These are phyloP conservation scores for Paecilomyces formosus DNA, from an alignment of 2,329 filamentous ascomycete genomes.

Conservation along the genomic window DNA sequence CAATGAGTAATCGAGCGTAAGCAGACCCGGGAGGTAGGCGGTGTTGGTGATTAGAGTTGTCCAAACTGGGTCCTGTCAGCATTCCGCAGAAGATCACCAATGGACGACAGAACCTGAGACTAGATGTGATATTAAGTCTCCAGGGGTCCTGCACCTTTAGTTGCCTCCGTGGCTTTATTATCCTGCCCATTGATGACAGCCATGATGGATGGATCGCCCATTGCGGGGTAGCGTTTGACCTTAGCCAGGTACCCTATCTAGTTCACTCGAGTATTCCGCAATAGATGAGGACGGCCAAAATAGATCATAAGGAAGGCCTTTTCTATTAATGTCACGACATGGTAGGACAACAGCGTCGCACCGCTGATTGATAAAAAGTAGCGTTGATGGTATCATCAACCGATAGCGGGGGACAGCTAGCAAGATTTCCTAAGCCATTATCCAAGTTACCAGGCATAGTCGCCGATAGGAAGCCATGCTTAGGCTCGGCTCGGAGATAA, in stretches of 20 bases:
- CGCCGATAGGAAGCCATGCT: not conserved
- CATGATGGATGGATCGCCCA: not conserved
- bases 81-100: not conserved
- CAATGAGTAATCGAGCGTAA: conserved; percentile 74
- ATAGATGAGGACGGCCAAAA: not conserved
- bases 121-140: not conserved
- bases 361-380: not conserved
- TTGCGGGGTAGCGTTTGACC: not conserved
- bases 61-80: conserved; percentile 59
- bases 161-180: not conserved
- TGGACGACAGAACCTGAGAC: not conserved
- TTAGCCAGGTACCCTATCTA: not conserved
- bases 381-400: not conserved
- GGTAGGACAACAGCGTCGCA: not conserved
- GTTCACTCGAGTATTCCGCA: not conserved
- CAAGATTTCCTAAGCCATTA: not conserved
- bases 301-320: not conserved
- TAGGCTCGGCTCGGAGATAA: not conserved
- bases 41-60: conserved; percentile 81
- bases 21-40: conserved; percentile 70
- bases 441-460: not conserved
- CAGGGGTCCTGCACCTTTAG: not conserved
- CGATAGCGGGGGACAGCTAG: not conserved
- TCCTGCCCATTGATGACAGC: not conserved
- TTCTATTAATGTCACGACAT: not conserved